A percentile compares a stretch with the other conserved stretches of the same genome.
Evolutionary conservation across 1,284 basidiomycete genomes (phyloP).

Genomic region (Albatrellus sp.): DNA sequence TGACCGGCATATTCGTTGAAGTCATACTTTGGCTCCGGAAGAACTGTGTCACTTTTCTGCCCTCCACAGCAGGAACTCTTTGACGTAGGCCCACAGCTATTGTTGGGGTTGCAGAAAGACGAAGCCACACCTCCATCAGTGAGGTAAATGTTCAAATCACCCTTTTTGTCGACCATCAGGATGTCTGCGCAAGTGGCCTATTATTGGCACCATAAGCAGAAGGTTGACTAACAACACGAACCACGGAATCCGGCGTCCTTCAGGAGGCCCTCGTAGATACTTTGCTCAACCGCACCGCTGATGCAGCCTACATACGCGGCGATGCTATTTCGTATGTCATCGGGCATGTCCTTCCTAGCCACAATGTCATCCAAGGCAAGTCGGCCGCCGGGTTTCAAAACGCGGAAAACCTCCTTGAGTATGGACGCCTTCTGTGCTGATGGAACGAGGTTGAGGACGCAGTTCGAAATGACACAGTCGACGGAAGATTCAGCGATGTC

Average conservation of each 20-base stretch:
- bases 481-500: neutral
- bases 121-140: neutral
- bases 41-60: neutral
- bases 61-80: neutral
- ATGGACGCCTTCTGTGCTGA: neutral
- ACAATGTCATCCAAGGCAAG: constrained; percentile 1
- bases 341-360: neutral
- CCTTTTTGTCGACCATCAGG: neutral
- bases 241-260: neutral
- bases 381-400: constrained; percentile 2
- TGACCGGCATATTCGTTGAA: constrained; percentile 1
- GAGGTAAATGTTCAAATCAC: constrained; percentile 1
- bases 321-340: neutral
- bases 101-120: neutral
- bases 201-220: neutral
- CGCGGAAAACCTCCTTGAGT: neutral
- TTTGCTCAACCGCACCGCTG: neutral
- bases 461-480: constrained; percentile 3
- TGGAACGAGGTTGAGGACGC: constrained; percentile 2
- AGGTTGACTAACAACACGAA: neutral
- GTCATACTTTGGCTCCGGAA: neutral
- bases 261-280: neutral
- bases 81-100: neutral
- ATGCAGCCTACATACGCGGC: constrained; percentile 1
- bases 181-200: neutral